Base-by-base conservation (phyloP, 345 rosid species). In the Hibiscus syriacus region DNA sequence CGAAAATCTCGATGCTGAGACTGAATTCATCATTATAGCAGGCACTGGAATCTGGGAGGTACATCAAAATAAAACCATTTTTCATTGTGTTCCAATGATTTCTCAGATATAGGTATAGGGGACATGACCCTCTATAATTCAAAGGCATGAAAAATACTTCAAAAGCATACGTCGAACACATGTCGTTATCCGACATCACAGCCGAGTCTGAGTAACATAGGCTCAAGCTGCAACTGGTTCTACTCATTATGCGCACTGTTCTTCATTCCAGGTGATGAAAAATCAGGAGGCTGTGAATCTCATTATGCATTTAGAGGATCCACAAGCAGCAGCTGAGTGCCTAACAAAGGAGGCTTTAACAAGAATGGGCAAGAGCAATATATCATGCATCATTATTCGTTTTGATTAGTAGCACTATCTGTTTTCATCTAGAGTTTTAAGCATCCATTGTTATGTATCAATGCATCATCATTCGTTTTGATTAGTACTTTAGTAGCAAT, bases 21-120 rank as follows among this genome's bases (percentile, higher is more conserved):
- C 87, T 14, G 94, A 90, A 66, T 90, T 90, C 66, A 62, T 88
- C 65, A 80, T 90, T 43, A 72, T 90, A 25, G 97, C 87, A 66
- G 86, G 86, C 85, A 75, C 55, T 23, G 97, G 94, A 43, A 76
- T 90, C 22, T 90, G 97, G 97, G 86, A 90, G 85, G 96, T 90
- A 73, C 17, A 45, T 45, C n/a, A 45, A 13, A 14, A 45, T 45
- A 45, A 45, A 45, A 43, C 48, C 39, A 36, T 36, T 43, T 14
- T 43, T 43, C 48, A 14, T 43, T 43, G n/a, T 2, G 48, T 43
- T 43, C 46, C 4, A 0, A 43, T 43, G n/a, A 10, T 6, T 36
- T 36, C 9, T 36, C 2, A 11, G 39, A 8, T 36, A 36, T 36
- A 7, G 11, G 2, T 36, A 2, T 36, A n/a, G n/a, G n/a, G n/a